These are phyloP conservation scores for Schizophyllum commune DNA, from an alignment of 1,284 basidiomycete genomes.

Conservation along the genomic window DNA sequence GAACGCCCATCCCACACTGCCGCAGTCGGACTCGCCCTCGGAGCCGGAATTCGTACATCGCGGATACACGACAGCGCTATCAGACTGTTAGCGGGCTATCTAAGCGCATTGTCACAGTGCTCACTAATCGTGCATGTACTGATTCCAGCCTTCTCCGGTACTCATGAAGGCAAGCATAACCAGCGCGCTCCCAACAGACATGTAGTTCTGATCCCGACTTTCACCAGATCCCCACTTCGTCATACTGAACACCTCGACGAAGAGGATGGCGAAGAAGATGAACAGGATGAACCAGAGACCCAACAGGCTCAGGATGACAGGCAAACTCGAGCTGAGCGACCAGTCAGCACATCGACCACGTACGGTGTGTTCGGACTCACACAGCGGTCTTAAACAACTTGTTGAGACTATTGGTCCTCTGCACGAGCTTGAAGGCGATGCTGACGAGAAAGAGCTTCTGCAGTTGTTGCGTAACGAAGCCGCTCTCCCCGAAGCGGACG, in stretches of 20 bases:
- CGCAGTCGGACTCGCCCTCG: slow-evolving; percentile 77
- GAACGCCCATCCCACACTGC: slow-evolving; percentile 81
- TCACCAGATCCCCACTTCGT: slow-evolving; percentile 81
- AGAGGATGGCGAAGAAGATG: slow-evolving; percentile 87
- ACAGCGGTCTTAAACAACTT: slow-evolving; percentile 96
- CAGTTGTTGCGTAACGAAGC: slow-evolving; percentile 59
- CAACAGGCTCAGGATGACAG: slow-evolving; percentile 82
- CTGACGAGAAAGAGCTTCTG: slow-evolving; percentile 94
- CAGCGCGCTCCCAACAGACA: slow-evolving; percentile 72
- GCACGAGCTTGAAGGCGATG: slow-evolving; percentile 92
- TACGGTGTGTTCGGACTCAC: slow-evolving; percentile 27
- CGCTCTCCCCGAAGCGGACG: slow-evolving; percentile 50
- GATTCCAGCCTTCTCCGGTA: slow-evolving; percentile 87
- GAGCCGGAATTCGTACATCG: slow-evolving; percentile 65
- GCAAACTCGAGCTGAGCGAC: slow-evolving; percentile 67
- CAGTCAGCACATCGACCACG: too few species aligned
- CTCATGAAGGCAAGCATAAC: slow-evolving; percentile 84
- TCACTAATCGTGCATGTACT: slow-evolving; percentile 92
- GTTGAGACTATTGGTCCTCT: slow-evolving; percentile 84
- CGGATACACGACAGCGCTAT: slow-evolving; percentile 70
- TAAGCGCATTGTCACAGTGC: slow-evolving; percentile 20
- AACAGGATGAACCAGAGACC: slow-evolving; percentile 90
- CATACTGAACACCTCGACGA: slow-evolving; percentile 88
- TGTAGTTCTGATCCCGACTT: slow-evolving; percentile 75
- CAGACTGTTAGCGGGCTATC: slow-evolving; percentile 5